Base-by-base conservation (phyloP, 805 yeast species). In the Kockiozyma suomiensis region DNA sequence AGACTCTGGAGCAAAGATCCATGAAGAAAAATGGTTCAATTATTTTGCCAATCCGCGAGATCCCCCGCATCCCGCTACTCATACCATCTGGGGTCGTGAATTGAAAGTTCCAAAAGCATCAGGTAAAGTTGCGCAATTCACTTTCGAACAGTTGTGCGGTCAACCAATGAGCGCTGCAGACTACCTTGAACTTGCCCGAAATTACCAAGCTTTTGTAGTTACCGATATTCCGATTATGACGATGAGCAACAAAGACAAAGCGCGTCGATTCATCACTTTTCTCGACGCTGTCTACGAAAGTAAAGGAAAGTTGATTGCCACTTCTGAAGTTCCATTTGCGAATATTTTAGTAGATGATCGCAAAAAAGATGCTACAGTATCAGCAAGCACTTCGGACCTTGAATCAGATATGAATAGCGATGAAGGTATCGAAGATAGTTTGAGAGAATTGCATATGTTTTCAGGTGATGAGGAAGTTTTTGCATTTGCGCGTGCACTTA, bases 211-310 rank as follows among this genome's bases (percentile, higher is more conserved):
- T 5, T 87, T 91, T 66, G 85, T 94, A n/a, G 81, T 94, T 49
- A 90, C 97, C 0, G 98, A 94, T 71, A 91, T 94, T 45, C 99
- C 99, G 10, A 85, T 85, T 63, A 75, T 94, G 69, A 84, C 96
- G 21, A 79, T 87, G 12, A 81, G 86, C 66, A 87, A 84, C 50
- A 81, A 97, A 64, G 97, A 94, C 69, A 81, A 86, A 66, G 90
- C 92, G 25, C 81, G 98, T 70, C 79, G 99, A 68, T 93, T 94
- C 71, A 94, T 94, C 72, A 94, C 97, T 0, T 94, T 94, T 68
- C 75, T 94, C 56, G 99, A 94, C 73, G 97, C 99, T 0, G 96
- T 92, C 3, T 94, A 94, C 72, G 98, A 94, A 73, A 87, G 87
- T 56, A 92, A 90, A 67, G 88, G 96, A 8, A 81, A 91, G 69